Percentiles rank a stretch among this genome's conserved stretches.
Conservation (phyloP, 352 stramenopile species). For the Pythium brachiatum region DNA sequence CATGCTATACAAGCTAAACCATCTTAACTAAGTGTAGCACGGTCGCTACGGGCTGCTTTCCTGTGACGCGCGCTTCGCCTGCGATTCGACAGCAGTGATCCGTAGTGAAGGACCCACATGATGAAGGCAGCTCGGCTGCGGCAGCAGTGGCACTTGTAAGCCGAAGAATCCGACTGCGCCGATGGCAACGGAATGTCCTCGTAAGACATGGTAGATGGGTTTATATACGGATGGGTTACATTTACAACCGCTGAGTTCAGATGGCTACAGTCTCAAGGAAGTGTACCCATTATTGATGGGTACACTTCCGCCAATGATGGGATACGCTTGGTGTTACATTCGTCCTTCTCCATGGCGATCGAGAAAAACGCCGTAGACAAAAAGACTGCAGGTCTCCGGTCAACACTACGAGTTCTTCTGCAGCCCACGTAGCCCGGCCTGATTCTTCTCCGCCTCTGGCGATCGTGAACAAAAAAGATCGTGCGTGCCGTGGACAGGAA, state of each 20-base stretch:
- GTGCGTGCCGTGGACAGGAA: too few relatives aligned
- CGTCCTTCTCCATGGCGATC: too few relatives aligned
- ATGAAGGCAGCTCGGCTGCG: slow-evolving; percentile 30
- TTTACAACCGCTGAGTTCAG: background rate
- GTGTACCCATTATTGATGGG: too few relatives aligned
- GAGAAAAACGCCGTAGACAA: too few relatives aligned
- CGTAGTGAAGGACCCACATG: slow-evolving; percentile 63
- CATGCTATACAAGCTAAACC: slow-evolving; percentile 81
- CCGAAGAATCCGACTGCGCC: slow-evolving; percentile 39
- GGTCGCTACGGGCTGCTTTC: slow-evolving; percentile 72
- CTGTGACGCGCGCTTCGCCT: slow-evolving; percentile 78
- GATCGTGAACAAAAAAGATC: too few relatives aligned
- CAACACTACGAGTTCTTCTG: too few relatives aligned
- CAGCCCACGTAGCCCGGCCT: too few relatives aligned
- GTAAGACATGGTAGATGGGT: slow-evolving; percentile 27
- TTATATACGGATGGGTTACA: slow-evolving; percentile 16
- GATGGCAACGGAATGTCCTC: slow-evolving; percentile 58
- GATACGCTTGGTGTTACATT: too few relatives aligned
- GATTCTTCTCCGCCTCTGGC: too few relatives aligned
- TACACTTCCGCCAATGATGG: too few relatives aligned
- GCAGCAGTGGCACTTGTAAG: slow-evolving; percentile 27
- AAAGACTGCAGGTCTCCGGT: too few relatives aligned
- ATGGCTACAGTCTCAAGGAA: background rate
- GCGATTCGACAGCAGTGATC: too few relatives aligned
- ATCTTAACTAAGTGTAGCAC: slow-evolving; percentile 89